Base-by-base conservation (phyloP, 2,329 filamentous ascomycete genomes). In the Aspergillus tanneri region DNA sequence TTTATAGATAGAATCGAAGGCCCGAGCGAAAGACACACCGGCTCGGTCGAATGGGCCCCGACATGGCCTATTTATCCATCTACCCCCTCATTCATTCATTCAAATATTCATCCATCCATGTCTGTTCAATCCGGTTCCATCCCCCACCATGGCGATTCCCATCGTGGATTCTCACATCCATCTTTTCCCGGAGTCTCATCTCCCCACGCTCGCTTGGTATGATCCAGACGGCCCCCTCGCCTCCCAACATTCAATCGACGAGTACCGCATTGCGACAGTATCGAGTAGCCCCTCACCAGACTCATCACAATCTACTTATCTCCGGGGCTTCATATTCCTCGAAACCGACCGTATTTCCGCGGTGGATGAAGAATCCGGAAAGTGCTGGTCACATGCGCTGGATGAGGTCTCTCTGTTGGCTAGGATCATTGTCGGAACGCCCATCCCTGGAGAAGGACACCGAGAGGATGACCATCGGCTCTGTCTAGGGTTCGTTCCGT, bases 101-200 rank as follows among this genome's bases (percentile, higher is more conserved):
- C n/a, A n/a, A n/a, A n/a, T n/a, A n/a, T n/a, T n/a, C n/a, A n/a
- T 37, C n/a, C 34, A 19, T 16, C 18, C 27, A 28, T 27, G 24
- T 16, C 14, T 3, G 5, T 14, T 22, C 22, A 35, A 44, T 25
- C 16, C 18, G 9, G 18, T 23, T n/a, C 19, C 12, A 34, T 14
- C 14, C 19, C 11, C 5, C 24, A 50, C 24, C 32, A 68, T 65
- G 62, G 35, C 60, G 2, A 61, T 59, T 40, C 67, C 81, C 22
- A 85, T 95, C 64, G 83, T 96, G 69, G 91, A 96, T 75, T 86
- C 89, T 30, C 92, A 96, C 76, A 86, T 96, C 71, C 91, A 96
- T 73, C 83, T 96, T 63, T 96, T 84, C 76, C 87, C 89, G 36
- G 70, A 75, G 37, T 79, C 80, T 44, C 87, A 92, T 60, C 65